Evolutionary conservation across 345 rosid species (phyloP), one percentile per base, ranked within the genome.

Genomic region (Bruguiera parviflora): DNA sequence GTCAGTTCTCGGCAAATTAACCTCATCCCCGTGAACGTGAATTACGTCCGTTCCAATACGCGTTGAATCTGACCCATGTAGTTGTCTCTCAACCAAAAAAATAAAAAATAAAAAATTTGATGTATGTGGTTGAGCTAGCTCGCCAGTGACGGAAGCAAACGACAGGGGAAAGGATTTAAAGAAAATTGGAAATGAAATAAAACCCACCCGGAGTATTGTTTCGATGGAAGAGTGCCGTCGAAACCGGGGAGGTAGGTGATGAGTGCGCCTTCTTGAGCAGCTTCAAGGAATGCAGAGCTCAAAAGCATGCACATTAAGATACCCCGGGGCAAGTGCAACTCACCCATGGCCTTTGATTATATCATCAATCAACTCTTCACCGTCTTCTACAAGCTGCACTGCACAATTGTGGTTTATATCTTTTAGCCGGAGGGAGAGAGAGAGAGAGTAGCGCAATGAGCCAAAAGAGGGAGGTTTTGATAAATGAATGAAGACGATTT

Each of bases 141-240:
- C 25, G 9, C 22, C 27, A 2, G 8, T n/a, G 22, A 8, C 15
- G 5, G 8, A 53, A 33, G 35, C 0, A 24, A 1, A 1, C 3
- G 28, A 21, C 21, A 5, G 11, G 4, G 4, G 7, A 61, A 22
- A 32, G 19, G 19, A n/a, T 9, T 33, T 3, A 29, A 61, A 18
- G 18, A 20, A 6, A 24, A 53, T 11, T 15, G 49, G 1, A 8
- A 33, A 13, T 43, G 13, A 43, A 43, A 43, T 43, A 5, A 25
- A n/a, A 66, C 56, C 53, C 63, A 69, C 85, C 83, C 83, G n/a
- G 75, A 71, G 68, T 82, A 65, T 59, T 79, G 86, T 5, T 72
- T 58, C 7, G 86, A 79, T 11, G 83, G 83, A 64, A 82, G 68
- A 59, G 63, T 53, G 31, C 79, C 81, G 11, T 8, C 6, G 68